Conservation (phyloP, 345 rosid species). For the Dimocarpus longan region DNA sequence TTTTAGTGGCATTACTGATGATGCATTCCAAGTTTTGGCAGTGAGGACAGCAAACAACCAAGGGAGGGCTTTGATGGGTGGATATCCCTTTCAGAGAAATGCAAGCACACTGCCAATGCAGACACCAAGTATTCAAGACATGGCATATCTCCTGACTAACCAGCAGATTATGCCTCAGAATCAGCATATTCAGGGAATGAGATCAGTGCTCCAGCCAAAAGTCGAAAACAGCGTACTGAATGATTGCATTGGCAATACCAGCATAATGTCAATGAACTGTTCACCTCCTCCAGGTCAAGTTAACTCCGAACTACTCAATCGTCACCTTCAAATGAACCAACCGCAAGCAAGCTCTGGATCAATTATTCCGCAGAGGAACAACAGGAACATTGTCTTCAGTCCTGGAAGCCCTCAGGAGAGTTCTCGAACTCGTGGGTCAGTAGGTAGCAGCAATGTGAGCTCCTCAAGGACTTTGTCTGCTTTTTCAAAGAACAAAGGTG, state of each 20-base stretch:
- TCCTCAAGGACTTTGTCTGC: background rate
- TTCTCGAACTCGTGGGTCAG: background rate
- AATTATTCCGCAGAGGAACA: background rate
- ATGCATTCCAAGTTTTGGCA: conserved; percentile 1
- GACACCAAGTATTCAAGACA: conserved; percentile 21
- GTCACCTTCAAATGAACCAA: background rate
- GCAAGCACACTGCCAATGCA: conserved; percentile 10
- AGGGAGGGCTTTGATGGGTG: background rate
- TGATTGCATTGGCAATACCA: background rate
- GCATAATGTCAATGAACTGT: background rate
- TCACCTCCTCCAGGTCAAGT: background rate
- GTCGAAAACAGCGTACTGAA: background rate
- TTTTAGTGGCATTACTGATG: conserved; percentile 13
- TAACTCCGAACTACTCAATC: background rate
- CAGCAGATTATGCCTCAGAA: conserved; percentile 9
- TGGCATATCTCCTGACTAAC: conserved; percentile 19
- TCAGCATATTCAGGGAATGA: conserved; percentile 7
- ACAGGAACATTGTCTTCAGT: background rate
- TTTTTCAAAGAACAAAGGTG: background rate
- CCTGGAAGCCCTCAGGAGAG: background rate
- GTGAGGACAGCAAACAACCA: conserved; percentile 7
- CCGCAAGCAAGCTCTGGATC: conserved; percentile 8
- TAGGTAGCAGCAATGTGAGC: background rate
- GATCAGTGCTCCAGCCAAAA: conserved; percentile 1
- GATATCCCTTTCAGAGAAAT: conserved; percentile 3